Conservation (phyloP, 176 grass and related monocot genomes). For the Bothriochloa decipiens region DNA sequence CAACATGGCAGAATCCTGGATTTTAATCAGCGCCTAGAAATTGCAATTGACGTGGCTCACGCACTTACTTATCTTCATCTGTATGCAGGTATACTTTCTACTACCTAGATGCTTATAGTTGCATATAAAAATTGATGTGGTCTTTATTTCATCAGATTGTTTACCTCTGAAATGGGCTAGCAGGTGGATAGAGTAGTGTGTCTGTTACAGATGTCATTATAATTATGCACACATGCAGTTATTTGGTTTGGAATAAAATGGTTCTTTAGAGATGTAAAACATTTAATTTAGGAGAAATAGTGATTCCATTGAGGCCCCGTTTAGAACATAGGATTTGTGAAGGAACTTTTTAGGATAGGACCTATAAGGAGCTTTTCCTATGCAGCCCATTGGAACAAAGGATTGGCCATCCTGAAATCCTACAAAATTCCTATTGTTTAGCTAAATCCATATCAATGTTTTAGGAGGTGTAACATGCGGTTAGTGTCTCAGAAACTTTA, state of each 20-base stretch:
- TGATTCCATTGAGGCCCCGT: background rate
- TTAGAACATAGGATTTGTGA: background rate
- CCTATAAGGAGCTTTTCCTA: background rate
- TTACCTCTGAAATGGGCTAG: background rate
- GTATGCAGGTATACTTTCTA: conserved; percentile 72
- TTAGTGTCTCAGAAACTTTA: background rate
- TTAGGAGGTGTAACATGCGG: background rate
- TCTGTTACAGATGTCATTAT: background rate
- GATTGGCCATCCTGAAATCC: background rate
- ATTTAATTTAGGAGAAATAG: conserved; percentile 16
- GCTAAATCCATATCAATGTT: background rate
- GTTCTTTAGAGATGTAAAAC: background rate
- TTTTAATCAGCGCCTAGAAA: conserved; percentile 94
- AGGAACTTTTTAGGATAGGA: background rate
- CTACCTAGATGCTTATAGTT: background rate
- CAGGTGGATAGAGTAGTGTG: background rate
- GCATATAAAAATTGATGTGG: background rate
- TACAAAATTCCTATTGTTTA: background rate
- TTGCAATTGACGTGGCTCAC: conserved; percentile 97
- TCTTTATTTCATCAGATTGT: background rate
- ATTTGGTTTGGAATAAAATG: background rate
- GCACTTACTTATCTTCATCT: conserved; percentile 97
- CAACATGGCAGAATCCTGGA: conserved; percentile 79
- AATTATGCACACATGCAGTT: background rate
- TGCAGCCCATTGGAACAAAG: conserved; percentile 2